Percentiles rank a stretch among this genome's conserved stretches.
phyloP scores from a whole-genome alignment of 139 green algal species.

The Tetradesmus lagerheimii region DNA sequence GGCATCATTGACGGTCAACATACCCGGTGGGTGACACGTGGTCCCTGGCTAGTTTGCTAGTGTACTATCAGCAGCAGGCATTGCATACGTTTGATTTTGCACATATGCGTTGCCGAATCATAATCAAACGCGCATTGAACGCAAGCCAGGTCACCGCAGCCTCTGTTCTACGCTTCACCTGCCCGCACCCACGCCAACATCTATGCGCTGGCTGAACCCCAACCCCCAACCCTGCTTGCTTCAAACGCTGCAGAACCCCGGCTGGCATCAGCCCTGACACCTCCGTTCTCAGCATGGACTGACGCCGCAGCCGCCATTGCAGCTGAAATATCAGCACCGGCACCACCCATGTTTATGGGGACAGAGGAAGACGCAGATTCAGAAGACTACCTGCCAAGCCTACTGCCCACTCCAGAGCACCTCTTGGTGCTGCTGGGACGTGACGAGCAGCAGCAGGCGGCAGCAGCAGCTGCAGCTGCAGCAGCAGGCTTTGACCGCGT shows the following conservation, averaged over 20 bases:
- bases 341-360: neutral
- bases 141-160: too few species aligned
- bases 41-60: too few species aligned
- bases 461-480: neutral
- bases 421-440: neutral
- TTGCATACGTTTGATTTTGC: too few species aligned
- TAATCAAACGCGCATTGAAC: too few species aligned
- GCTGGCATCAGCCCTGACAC: neutral
- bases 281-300: neutral
- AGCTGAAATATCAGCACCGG: constrained; percentile 12
- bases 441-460: neutral
- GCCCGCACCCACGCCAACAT: too few species aligned
- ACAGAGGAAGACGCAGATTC: neutral
- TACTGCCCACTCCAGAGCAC: neutral
- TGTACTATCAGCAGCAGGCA: neutral
- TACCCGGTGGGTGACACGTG: neutral
- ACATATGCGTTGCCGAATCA: too few species aligned
- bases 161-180: too few species aligned
- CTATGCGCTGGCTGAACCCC: too few species aligned
- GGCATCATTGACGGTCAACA: neutral
- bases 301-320: neutral
- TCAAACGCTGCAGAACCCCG: neutral
- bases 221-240: too few species aligned
- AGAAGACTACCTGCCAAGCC: neutral
- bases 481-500: constrained; percentile 27